phyloP scores from a whole-genome alignment of 192 early-diverging fungal species.

The Bifiguratus adelaidae region DNA sequence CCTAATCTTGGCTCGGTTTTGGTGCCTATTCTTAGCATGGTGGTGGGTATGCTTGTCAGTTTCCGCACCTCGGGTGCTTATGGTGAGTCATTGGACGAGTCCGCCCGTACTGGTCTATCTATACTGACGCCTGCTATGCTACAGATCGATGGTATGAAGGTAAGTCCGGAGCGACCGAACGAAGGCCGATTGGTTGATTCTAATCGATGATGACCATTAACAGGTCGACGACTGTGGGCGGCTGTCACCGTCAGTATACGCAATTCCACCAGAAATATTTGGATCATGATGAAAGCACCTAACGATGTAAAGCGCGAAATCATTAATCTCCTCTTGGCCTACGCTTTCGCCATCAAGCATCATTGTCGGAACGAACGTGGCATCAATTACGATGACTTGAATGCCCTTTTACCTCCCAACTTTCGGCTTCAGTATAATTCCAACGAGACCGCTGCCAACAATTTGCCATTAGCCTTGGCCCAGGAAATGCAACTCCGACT shows the following conservation, averaged over 20 bases:
- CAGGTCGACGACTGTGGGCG: slow-evolving; percentile 62
- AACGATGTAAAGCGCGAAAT: slow-evolving; percentile 43
- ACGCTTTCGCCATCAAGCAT: slow-evolving; percentile 41
- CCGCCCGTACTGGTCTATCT: no score
- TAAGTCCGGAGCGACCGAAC: no score
- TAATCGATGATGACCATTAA: no score
- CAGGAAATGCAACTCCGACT: slow-evolving; percentile 38
- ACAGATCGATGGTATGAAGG: slow-evolving; percentile 62
- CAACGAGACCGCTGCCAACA: neutral
- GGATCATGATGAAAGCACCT: slow-evolving; percentile 40
- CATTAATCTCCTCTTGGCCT: slow-evolving; percentile 44
- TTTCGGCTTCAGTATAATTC: slow-evolving; percentile 10
- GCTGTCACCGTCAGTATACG: slow-evolving; percentile 49
- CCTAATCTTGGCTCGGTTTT: no score
- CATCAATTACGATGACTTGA: slow-evolving; percentile 43
- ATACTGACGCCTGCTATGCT: no score
- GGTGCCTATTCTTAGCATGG: no score
- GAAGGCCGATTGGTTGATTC: no score
- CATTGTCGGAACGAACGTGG: slow-evolving; percentile 51
- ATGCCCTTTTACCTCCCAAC: slow-evolving; percentile 41
- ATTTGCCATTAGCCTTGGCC: slow-evolving; percentile 33
- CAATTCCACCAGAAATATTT: slow-evolving; percentile 58
- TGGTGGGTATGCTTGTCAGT: slow-evolving; percentile 64
- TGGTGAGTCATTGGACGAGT: no score
- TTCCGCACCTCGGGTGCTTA: slow-evolving; percentile 79